Base-by-base conservation (phyloP, 2,329 filamentous ascomycete species). In the Orbilia quercus region DNA sequence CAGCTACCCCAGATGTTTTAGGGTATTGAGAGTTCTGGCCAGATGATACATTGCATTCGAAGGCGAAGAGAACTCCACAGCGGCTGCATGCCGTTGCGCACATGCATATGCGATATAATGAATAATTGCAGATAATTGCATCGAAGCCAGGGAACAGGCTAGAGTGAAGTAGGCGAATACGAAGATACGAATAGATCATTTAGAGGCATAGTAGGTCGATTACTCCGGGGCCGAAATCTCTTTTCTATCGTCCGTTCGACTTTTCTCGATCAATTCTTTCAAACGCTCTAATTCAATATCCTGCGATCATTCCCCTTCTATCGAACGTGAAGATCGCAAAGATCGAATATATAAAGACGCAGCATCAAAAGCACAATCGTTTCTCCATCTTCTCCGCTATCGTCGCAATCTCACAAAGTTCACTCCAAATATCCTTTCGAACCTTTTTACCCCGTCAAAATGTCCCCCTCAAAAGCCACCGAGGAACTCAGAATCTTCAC, bases 401-500 rank as follows among this genome's bases (percentile, higher is more conserved):
- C 31, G 38, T n/a, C 38, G n/a, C 42, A 20, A 45, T 22, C 18
- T 20, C 20, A 31, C 28, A 31, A 31, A 9, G 4, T 22, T 20
- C 42, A 45, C 20, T 12, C 31, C 23, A 25, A 16, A n/a, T n/a
- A 51, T 51, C 20, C 12, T 23, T 23, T 18, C 7, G n/a, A 5
- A 22, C 42, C 9, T 9, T 36, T 5, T 18, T 23, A 36, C 22
- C 47, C n/a, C n/a, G n/a, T n/a, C n/a, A n/a, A n/a, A n/a, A 45
- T 66, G 62, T 66, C 62, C 7, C 51, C 62, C 11, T 57, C 62
- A 25, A 66, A 58, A 16, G 20, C 44, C 12, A 44, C 16, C 23
- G 63, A 63, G 6, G 75, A 77, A 44, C 60, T 77, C 42, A 69
- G 47, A 58, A 78, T 79, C 53, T 65, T 78, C 12, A 78, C 77